Conservation (phyloP, 495 filamentous ascomycete species). For the Choiromyces venosus region DNA sequence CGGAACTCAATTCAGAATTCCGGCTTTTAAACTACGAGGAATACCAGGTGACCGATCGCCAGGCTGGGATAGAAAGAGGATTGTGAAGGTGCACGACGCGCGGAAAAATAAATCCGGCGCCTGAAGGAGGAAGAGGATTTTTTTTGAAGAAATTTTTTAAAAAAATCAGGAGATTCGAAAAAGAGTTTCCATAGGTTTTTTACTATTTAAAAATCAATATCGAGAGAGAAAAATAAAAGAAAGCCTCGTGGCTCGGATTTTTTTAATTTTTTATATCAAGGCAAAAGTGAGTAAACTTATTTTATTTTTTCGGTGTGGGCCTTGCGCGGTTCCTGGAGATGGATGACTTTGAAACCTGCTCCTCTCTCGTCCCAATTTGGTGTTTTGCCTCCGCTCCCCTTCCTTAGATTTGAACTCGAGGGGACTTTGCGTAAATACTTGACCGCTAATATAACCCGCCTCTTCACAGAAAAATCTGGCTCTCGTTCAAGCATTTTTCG, state of each 20-base stretch:
- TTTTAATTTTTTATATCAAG: not conserved
- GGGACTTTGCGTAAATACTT: not conserved
- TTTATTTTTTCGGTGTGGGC: not conserved
- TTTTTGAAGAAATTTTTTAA: too few species aligned
- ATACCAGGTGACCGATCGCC: conserved; percentile 9
- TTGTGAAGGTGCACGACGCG: conserved; percentile 8
- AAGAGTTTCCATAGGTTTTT: not conserved
- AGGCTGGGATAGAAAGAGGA: conserved; percentile 8
- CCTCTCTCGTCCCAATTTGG: not conserved
- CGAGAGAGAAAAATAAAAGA: not conserved
- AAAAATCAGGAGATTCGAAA: not conserved
- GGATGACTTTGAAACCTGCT: not conserved
- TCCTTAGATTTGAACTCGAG: not conserved
- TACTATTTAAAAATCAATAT: not conserved
- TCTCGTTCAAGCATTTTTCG: not conserved
- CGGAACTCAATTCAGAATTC: conserved; percentile 27
- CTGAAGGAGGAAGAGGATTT: not conserved
- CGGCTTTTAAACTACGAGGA: not conserved
- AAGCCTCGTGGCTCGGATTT: not conserved
- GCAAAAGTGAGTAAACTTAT: not conserved
- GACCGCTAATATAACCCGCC: not conserved
- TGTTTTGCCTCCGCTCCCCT: not conserved
- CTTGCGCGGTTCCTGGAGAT: not conserved
- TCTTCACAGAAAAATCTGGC: not conserved
- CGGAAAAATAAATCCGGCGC: not conserved